A percentile compares a stretch with the other conserved stretches of the same genome.
phyloP scores from a whole-genome alignment of 306 rosid species.

The Cucurbita argyrosperma region DNA sequence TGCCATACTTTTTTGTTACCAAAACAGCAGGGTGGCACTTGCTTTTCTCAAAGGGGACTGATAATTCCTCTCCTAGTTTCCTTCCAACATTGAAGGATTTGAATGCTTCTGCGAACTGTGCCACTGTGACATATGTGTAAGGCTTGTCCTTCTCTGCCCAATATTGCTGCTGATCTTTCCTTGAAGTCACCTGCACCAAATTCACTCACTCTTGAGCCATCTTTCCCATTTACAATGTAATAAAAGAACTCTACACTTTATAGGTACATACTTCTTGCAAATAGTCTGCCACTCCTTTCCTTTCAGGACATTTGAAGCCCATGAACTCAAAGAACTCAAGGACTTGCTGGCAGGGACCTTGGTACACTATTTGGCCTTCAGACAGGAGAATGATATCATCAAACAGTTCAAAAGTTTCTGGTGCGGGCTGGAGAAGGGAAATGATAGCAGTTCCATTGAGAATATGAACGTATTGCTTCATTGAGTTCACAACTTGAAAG shows the following conservation, averaged over 20 bases:
- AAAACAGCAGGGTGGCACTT: constrained; percentile 31
- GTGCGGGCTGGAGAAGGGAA: constrained; percentile 44
- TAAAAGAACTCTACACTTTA: background rate
- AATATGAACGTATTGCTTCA: constrained; percentile 20
- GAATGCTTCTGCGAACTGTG: constrained; percentile 19
- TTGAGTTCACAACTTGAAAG: constrained; percentile 35
- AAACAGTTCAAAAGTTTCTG: constrained; percentile 33
- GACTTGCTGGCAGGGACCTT: constrained; percentile 26
- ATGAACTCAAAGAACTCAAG: constrained; percentile 25
- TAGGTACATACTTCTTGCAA: constrained; percentile 30
- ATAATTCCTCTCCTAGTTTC: constrained; percentile 17
- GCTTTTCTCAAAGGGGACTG: constrained; percentile 25
- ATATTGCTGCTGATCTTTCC: constrained; percentile 38
- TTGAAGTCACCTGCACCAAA: constrained; percentile 27
- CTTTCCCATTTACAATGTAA: background rate
- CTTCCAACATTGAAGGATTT: constrained; percentile 21
- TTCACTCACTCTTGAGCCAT: constrained; percentile 3
- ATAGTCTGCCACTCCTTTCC: constrained; percentile 37
- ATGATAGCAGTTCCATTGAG: constrained; percentile 23
- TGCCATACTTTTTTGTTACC: constrained; percentile 15
- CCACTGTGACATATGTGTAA: constrained; percentile 19
- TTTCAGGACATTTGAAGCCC: constrained; percentile 33
- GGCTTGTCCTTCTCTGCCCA: constrained; percentile 17
- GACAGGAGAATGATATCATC: constrained; percentile 33
- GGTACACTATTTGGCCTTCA: constrained; percentile 30